Base-by-base conservation (phyloP, 2,329 filamentous ascomycete genomes). In the Exophiala xenobiotica region DNA sequence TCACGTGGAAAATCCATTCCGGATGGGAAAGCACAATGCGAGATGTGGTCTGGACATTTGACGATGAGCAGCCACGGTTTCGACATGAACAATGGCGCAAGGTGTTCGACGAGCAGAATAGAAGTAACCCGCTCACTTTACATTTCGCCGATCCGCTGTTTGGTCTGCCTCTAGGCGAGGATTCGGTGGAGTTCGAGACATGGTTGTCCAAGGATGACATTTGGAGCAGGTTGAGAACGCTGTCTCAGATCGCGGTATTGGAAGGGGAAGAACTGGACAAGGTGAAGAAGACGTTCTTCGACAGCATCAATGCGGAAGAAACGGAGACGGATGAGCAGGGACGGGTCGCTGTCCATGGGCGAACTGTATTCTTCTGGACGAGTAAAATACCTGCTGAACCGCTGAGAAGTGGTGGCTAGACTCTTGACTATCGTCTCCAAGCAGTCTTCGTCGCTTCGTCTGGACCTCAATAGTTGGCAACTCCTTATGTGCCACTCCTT, bases 221-320 rank as follows among this genome's bases (percentile, higher is more conserved):
- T 42, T 87, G 83, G 81, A 75, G 78, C 46, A 76, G 87, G 27
- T 76, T 85, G 53, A 74, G 73, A 41, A 90, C 86, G 9, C 69
- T 89, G 51, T 87, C 83, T 62, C 85, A 88, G 64, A 78, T 90
- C 54, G 78, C 81, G 3, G 74, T 83, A 46, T 68, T 87, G 9
- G 66, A 71, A 44, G 69, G 77, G 40, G 79, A 75, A 1, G 70
- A 76, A 46, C 71, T 75, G 38, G 75, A 74, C 49, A 68, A 72
- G 35, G 77, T 80, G 39, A 72, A 73, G 50, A 72, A 70, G 37
- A 68, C 70, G 51, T 77, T 85, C 54, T 77, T 82, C 45, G 73
- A 79, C 48, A 77, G 78, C 6, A 57, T 88, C 53, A 70, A 73
- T 23, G 71, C 67, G 11, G 69, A 71, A 1, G 79, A 81, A 51